Evolutionary conservation across 2,329 filamentous ascomycete genomes (phyloP), one percentile per base, ranked within the genome.

Genomic region (Ceratocystis lukuohia): DNA sequence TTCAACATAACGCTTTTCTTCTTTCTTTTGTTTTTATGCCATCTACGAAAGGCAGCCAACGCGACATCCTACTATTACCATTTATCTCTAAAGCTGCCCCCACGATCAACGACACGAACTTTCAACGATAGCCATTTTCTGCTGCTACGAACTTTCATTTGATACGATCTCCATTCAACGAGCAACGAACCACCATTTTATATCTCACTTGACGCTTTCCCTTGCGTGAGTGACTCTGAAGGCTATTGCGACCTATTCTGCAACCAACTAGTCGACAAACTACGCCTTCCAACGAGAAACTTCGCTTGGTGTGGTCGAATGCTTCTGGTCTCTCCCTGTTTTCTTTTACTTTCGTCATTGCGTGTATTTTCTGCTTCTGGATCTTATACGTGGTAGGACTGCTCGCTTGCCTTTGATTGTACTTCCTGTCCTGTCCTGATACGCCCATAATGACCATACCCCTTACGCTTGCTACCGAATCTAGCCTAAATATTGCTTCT

Each of bases 361-460:
- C 48, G 20, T 53, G 20, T 30, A 59, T 59, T 33, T 30, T 59
- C n/a, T 37, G 28, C 30, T 37, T 59, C 17, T 37, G 33, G 15
- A 37, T 30, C 56, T 20, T 8, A 28, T 57, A 59, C 56, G 56
- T 30, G 28, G 37, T 30, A 37, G 28, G 28, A 59, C 33, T 37
- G 20, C 22, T n/a, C 25, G 22, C 61, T 46, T 22, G 30, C 20
- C 30, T 25, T 62, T 44, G 17, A 5, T n/a, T 59, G 28, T 59
- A 37, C 30, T 59, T n/a, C 33, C 28, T 30, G 12, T 37, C 33
- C 30, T 65, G 50, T n/a, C 33, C 17, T 57, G 33, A n/a, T 30
- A 53, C 59, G 57, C 48, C 44, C 64, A 68, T 62, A 22, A 68
- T 68, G 67, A 61, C 61, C 53, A 66, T 53, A 64, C 53, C 67